Evolutionary conservation across 2,329 filamentous ascomycete genomes (phyloP), one percentile per base, ranked within the genome.

Genomic region (Calonectria pauciramosa): DNA sequence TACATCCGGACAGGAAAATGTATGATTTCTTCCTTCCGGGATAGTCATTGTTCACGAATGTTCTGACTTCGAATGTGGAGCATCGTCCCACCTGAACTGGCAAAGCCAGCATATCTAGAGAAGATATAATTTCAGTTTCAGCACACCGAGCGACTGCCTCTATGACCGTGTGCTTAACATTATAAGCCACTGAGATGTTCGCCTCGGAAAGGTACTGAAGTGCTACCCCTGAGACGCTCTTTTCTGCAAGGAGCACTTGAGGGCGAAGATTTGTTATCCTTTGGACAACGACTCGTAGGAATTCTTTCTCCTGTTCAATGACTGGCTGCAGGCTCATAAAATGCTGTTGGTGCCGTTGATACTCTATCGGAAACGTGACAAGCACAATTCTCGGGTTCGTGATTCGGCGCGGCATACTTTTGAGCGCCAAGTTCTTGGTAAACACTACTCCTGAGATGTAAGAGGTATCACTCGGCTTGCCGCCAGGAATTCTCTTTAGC

Each of bases 291-390:
- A 98, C 97, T 79, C 94, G 92, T 32, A 99, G 88, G 79, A 97
- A 99, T 82, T 99, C 97, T 78, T 95, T 94, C 85, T 99, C 97
- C 84, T 99, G 97, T 70, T 96, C 94, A 80, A 99, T 98, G 71
- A 99, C 96, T 49, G 96, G 96, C 80, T 99, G 96, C 65, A 99
- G 87, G 80, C 97, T 99, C 96, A 99, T 98, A 83, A 99, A 99
- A 83, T 99, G 96, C 83, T 90, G 89, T 82, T 90, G 88, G 79
- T 98, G 96, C 49, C 97, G 92, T 73, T 97, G 95, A 84, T 99
- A 99, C 83, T 99, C 97, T 72, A 99, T 95, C 0, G 97, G 93
- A 82, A 99, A 99, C 0, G 96, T 96, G 72, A 99, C 93, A 77
- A 99, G 95, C 64, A 98, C 90, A 75, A 99, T 97, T 38, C 95